phyloP scores from a whole-genome alignment of 1,284 basidiomycete species.

The Irpex sp. region DNA sequence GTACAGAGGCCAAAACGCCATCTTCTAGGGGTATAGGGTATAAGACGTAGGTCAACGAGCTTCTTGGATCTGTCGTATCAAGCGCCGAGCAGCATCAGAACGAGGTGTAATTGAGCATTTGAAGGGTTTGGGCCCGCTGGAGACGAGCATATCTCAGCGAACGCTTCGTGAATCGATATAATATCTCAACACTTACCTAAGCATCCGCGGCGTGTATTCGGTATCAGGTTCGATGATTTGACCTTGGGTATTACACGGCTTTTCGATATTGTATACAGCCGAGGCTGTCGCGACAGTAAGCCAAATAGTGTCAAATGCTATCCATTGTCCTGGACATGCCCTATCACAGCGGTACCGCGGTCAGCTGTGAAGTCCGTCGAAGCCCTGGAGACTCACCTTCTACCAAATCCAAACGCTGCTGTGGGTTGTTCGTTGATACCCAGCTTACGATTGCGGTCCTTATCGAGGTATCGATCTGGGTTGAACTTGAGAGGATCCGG shows the following conservation, averaged over 20 bases:
- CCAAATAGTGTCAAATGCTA: slow-evolving; percentile 29
- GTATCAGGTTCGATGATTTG: slow-evolving; percentile 21
- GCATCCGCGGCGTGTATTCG: slow-evolving; percentile 18
- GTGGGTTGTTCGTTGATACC: slow-evolving; percentile 29
- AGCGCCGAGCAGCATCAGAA: slow-evolving; percentile 26
- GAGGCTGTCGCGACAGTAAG: slow-evolving; percentile 25
- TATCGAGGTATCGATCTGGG: slow-evolving; percentile 23
- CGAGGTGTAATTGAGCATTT: slow-evolving; percentile 38
- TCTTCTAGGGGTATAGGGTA: neutral
- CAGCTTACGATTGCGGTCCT: slow-evolving; percentile 18
- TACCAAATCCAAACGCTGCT: slow-evolving; percentile 24
- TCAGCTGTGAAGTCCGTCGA: neutral
- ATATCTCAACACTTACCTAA: slow-evolving; percentile 14
- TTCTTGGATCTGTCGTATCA: slow-evolving; percentile 28
- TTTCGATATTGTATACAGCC: slow-evolving; percentile 26
- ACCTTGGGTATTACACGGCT: slow-evolving; percentile 23
- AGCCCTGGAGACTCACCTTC: slow-evolving; percentile 28
- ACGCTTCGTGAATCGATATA: neutral
- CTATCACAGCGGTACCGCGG: slow-evolving; percentile 10
- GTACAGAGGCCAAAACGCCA: too few species aligned
- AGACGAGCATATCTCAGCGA: neutral
- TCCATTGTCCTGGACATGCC: slow-evolving; percentile 26
- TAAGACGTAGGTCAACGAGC: neutral
- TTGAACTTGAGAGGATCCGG: slow-evolving; percentile 23
- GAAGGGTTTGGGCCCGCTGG: slow-evolving; percentile 37